Evolutionary conservation across 2,329 filamentous ascomycete species (phyloP).

Genomic region (Botryotinia convoluta): DNA sequence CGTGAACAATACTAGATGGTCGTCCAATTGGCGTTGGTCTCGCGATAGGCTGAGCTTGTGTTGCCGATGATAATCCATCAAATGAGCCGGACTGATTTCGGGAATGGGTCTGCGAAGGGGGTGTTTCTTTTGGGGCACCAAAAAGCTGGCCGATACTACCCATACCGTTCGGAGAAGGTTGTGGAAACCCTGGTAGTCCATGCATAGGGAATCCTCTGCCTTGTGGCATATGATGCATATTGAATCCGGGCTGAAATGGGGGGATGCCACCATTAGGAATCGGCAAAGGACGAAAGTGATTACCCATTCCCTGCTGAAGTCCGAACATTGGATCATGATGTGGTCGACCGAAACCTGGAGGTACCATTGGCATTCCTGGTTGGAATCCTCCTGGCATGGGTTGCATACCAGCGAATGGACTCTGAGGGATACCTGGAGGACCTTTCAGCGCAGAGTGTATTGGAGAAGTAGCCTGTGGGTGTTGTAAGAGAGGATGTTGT

Average conservation of each 20-base stretch:
- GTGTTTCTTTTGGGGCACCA: slow-evolving; percentile 40
- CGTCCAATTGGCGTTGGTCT: slow-evolving; percentile 85
- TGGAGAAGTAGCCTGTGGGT: slow-evolving; percentile 64
- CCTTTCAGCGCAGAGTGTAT: slow-evolving; percentile 56
- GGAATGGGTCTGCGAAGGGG: slow-evolving; percentile 59
- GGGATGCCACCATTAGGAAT: slow-evolving; percentile 46
- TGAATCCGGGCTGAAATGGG: slow-evolving; percentile 58
- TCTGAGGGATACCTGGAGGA: slow-evolving; percentile 50
- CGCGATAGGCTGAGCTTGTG: slow-evolving; percentile 69
- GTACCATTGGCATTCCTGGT: slow-evolving; percentile 42
- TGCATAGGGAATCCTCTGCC: slow-evolving; percentile 42
- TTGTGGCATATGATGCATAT: slow-evolving; percentile 57
- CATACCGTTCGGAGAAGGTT: slow-evolving; percentile 44
- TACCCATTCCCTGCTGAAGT: slow-evolving; percentile 52
- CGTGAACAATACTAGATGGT: slow-evolving; percentile 68
- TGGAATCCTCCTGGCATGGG: slow-evolving; percentile 57
- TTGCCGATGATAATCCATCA: slow-evolving; percentile 51
- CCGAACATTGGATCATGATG: slow-evolving; percentile 53
- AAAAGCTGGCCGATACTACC: slow-evolving; percentile 44
- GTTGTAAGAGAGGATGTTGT: slow-evolving; percentile 51
- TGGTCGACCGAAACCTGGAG: slow-evolving; percentile 45
- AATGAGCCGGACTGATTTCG: slow-evolving; percentile 72
- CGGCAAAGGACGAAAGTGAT: slow-evolving; percentile 54
- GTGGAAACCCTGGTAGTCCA: slow-evolving; percentile 55
- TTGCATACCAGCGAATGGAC: slow-evolving; percentile 48